Conservation (phyloP, 2,329 filamentous ascomycete genomes). For the Pestalotiopsis sp. region DNA sequence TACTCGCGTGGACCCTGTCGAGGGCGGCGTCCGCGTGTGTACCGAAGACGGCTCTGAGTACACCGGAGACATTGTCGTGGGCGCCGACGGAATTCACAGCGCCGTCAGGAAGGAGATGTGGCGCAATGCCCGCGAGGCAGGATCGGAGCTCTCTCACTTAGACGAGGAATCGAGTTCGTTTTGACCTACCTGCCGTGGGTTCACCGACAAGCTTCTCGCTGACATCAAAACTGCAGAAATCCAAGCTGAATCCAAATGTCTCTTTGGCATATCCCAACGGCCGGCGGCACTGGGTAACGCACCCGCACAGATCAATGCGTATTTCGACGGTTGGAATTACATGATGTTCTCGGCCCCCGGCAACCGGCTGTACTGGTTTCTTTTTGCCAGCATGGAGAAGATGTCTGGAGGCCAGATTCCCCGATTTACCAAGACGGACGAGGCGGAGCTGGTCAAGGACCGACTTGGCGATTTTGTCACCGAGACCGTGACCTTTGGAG, state of each 20-base stretch:
- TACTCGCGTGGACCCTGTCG: too few relatives aligned
- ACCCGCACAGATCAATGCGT: not conserved
- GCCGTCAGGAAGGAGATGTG: not conserved
- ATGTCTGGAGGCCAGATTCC: not conserved
- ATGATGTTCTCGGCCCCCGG: not conserved
- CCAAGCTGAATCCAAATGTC: not conserved
- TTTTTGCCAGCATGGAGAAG: not conserved
- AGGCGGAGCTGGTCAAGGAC: not conserved
- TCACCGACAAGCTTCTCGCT: not conserved
- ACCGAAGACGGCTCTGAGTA: not conserved
- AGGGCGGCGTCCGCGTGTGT: not conserved
- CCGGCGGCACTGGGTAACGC: not conserved
- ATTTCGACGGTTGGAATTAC: not conserved
- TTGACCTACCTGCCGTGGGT: not conserved
- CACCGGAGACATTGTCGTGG: not conserved
- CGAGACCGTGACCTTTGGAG: not conserved
- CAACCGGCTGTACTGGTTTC: not conserved
- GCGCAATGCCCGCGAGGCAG: not conserved
- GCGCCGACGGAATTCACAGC: not conserved
- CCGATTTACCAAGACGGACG: not conserved
- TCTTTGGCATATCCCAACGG: not conserved
- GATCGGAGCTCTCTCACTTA: not conserved
- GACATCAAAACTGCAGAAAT: not conserved
- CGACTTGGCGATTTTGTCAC: not conserved
- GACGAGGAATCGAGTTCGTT: not conserved